Conservation (phyloP, 148 eudicot species). For the Cornus suecica region DNA sequence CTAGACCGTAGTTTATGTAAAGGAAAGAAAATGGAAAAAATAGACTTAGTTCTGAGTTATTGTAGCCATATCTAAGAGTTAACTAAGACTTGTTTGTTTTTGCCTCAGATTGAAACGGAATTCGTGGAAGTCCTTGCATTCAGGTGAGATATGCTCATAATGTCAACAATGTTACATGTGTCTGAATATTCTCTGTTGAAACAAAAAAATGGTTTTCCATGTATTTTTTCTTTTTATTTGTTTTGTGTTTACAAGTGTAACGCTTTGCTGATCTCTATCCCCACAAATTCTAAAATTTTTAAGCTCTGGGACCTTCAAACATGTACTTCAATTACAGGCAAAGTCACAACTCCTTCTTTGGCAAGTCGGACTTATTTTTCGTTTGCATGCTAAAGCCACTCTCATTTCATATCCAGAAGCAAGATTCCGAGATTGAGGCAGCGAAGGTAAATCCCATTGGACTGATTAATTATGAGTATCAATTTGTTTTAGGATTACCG, state of each 20-base stretch:
- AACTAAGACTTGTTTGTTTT: background rate
- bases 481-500: background rate
- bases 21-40: background rate
- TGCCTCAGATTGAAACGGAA: conserved; percentile 59
- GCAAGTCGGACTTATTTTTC: conserved; percentile 67
- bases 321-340: conserved; percentile 38
- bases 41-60: background rate
- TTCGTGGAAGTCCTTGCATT: conserved; percentile 64
- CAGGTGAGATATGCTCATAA: conserved; percentile 34
- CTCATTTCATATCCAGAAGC: conserved; percentile 49
- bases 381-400: conserved; percentile 58
- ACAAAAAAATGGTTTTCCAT: background rate
- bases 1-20: background rate
- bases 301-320: background rate
- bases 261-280: background rate
- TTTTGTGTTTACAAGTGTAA: background rate
- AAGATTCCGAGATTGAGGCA: conserved; percentile 61
- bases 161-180: background rate
- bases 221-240: background rate
- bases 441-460: conserved; percentile 48
- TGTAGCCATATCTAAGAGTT: conserved; percentile 7
- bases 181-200: background rate
- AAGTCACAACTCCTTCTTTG: conserved; percentile 62
- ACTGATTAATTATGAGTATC: background rate
- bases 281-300: background rate